These are phyloP conservation scores for Prosopis cineraria DNA, from an alignment of 306 rosid genomes.

Conservation along the genomic window DNA sequence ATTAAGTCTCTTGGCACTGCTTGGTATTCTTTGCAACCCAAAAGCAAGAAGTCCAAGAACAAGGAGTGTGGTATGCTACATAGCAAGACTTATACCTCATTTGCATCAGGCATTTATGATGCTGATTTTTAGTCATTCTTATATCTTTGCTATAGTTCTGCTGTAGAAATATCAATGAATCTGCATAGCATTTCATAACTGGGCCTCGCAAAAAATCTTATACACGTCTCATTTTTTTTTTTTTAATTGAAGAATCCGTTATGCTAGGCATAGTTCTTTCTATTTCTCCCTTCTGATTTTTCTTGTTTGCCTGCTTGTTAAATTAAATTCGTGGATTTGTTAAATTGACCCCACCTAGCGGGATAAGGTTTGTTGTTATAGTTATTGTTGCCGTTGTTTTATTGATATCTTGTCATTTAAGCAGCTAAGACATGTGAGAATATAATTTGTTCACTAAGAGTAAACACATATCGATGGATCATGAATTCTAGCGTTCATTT, in stretches of 20 bases:
- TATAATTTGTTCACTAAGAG: not conserved
- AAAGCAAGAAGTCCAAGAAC: slow-evolving; percentile 77
- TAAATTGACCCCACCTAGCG: too few relatives aligned
- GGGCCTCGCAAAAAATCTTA: not conserved
- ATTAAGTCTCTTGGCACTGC: slow-evolving; percentile 74
- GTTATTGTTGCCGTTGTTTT: too few relatives aligned
- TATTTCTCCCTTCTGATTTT: not conserved
- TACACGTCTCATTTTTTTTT: not conserved
- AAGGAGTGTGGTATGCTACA: slow-evolving; percentile 74
- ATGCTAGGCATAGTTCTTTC: not conserved
- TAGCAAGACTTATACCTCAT: slow-evolving; percentile 18
- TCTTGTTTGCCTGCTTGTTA: not conserved
- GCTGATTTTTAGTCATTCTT: not conserved
- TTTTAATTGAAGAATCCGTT: not conserved
- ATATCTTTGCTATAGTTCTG: not conserved
- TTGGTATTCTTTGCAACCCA: slow-evolving; percentile 87
- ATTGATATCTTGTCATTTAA: slow-evolving; percentile 21
- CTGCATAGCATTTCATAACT: not conserved
- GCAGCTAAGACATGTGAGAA: not conserved
- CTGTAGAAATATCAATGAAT: not conserved
- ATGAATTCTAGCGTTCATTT: slow-evolving; percentile 11
- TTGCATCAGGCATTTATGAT: slow-evolving; percentile 12
- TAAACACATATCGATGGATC: not conserved
- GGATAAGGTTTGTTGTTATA: too few relatives aligned
- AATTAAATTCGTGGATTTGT: slow-evolving; percentile 13